Evolutionary conservation across 1,139 yeast genomes (phyloP).

Genomic region (Blastobotrys persicus): DNA sequence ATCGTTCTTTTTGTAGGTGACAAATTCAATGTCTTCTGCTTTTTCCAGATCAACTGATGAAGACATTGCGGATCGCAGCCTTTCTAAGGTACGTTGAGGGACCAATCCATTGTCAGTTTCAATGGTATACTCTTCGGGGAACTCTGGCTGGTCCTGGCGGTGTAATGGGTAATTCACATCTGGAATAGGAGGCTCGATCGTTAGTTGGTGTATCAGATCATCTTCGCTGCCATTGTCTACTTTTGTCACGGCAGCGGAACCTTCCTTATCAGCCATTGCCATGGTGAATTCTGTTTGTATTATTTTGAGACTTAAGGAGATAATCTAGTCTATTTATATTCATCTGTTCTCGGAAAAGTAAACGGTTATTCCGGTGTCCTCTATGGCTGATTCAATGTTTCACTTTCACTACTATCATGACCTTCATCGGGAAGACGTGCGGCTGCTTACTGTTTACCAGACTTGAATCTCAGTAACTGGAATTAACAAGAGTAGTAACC

Average conservation of each 20-base stretch:
- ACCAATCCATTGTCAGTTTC: slow-evolving; percentile 5
- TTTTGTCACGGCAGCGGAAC: background rate
- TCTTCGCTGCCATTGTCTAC: background rate
- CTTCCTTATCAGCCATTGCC: background rate
- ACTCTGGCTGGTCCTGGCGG: slow-evolving; percentile 1
- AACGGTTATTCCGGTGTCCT: background rate
- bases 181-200: background rate
- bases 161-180: slow-evolving; percentile 3
- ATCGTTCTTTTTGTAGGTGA: slow-evolving; percentile 45
- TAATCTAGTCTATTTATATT: background rate
- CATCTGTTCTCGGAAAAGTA: background rate
- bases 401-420: background rate
- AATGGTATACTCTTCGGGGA: slow-evolving; percentile 5
- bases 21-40: slow-evolving; percentile 4
- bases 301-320: background rate
- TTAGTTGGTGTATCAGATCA: background rate
- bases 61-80: background rate
- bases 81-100: slow-evolving; percentile 3
- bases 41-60: background rate
- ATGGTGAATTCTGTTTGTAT: background rate
- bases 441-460: too few relatives aligned
- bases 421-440: background rate
- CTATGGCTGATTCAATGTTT: background rate
- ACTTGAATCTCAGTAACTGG: too few relatives aligned
- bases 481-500: too few relatives aligned